Evolutionary conservation across 2,329 filamentous ascomycete species (phyloP).

Genomic region (Alternaria sp.): DNA sequence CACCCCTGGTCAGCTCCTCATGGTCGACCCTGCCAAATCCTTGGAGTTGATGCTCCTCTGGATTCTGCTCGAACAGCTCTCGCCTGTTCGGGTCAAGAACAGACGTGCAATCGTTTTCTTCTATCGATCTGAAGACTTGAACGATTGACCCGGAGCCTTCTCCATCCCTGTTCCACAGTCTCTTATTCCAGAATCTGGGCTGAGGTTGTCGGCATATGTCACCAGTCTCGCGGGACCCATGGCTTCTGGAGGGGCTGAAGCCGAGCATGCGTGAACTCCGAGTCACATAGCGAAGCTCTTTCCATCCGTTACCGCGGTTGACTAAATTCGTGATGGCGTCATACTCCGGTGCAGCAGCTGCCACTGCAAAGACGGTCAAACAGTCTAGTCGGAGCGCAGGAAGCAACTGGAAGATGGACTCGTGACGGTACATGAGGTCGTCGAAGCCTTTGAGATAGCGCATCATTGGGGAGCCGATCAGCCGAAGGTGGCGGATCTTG

Average conservation of each 20-base stretch:
- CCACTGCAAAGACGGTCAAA: slow-evolving; percentile 21
- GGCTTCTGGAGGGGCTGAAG: slow-evolving; percentile 23
- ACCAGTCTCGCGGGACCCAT: slow-evolving; percentile 24
- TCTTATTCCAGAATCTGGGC: slow-evolving; percentile 21
- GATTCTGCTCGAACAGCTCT: slow-evolving; percentile 19
- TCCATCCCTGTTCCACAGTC: slow-evolving; percentile 14
- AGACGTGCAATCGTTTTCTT: slow-evolving; percentile 18
- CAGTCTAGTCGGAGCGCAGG: slow-evolving; percentile 25
- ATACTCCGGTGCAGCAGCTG: slow-evolving; percentile 25
- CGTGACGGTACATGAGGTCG: slow-evolving; percentile 26
- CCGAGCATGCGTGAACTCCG: slow-evolving; percentile 26
- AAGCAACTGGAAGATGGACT: slow-evolving; percentile 25
- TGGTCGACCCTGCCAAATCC: slow-evolving; percentile 22
- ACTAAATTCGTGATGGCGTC: slow-evolving; percentile 23
- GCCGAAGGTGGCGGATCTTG: slow-evolving; percentile 24
- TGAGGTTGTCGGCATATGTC: slow-evolving; percentile 25
- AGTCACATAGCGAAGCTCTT: slow-evolving; percentile 25
- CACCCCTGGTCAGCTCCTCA: slow-evolving; percentile 20
- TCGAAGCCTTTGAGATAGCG: slow-evolving; percentile 27
- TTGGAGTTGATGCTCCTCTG: slow-evolving; percentile 13
- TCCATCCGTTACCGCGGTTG: slow-evolving; percentile 28
- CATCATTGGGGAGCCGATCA: slow-evolving; percentile 26
- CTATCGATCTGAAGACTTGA: slow-evolving; percentile 19
- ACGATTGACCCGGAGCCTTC: slow-evolving; percentile 20
- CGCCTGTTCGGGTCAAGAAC: slow-evolving; percentile 17